Percentiles rank a stretch among this genome's conserved stretches.
Evolutionary conservation across 192 early-diverging fungal species (phyloP).

Genomic region (Diversispora epigaea): DNA sequence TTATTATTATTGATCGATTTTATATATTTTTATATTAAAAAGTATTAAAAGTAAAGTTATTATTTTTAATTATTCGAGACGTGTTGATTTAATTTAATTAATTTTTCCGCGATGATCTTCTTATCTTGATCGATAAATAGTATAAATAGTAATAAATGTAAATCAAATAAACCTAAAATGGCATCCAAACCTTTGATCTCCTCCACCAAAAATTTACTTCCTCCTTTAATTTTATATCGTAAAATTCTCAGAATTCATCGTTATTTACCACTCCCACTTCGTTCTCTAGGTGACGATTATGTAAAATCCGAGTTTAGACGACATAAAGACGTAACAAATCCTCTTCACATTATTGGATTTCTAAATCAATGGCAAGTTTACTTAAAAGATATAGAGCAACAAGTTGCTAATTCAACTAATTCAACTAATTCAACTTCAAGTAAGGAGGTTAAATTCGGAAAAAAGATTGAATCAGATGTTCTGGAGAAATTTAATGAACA

Average conservation of each 20-base stretch:
- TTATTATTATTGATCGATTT: too few relatives aligned
- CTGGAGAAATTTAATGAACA: conserved; percentile 58
- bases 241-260: conserved; percentile 55
- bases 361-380: conserved; percentile 57
- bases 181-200: conserved; percentile 5
- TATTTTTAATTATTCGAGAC: too few relatives aligned
- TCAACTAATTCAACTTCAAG: not conserved
- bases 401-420: not conserved
- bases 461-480: conserved; percentile 41
- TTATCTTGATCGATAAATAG: not conserved
- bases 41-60: too few relatives aligned
- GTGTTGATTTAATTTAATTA: too few relatives aligned
- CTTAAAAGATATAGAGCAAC: conserved; percentile 32
- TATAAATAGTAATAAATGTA: not conserved
- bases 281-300: conserved; percentile 58
- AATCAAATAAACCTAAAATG: not conserved
- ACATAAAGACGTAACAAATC: conserved; percentile 56
- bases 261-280: conserved; percentile 46
- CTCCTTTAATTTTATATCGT: conserved; percentile 54
- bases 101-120: not conserved
- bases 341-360: conserved; percentile 58
- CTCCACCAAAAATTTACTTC: conserved; percentile 39
- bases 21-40: not conserved
- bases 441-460: conserved; percentile 40
- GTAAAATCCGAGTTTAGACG: conserved; percentile 60